A percentile compares a stretch with the other conserved stretches of the same genome.
Evolutionary conservation across 345 rosid species (phyloP).

Genomic region (Rhodamnia argentea): DNA sequence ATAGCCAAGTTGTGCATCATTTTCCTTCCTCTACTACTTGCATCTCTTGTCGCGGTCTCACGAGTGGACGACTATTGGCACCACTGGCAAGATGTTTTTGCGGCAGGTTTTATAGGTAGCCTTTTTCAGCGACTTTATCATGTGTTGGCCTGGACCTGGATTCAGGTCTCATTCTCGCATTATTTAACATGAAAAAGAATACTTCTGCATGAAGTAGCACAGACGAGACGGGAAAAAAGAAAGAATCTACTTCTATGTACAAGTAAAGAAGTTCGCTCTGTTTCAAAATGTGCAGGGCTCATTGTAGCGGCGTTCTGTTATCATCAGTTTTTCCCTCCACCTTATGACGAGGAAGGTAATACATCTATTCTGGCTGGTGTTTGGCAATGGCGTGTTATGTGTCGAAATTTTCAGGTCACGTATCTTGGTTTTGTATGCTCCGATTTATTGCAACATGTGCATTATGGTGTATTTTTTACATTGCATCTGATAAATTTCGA

Average conservation of each 20-base stretch:
- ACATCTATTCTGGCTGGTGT: not conserved
- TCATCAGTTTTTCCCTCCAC: constrained; percentile 10
- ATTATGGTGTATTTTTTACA: not conserved
- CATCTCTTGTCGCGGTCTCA: constrained; percentile 68
- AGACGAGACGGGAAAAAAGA: not conserved
- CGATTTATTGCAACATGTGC: not conserved
- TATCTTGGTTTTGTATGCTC: not conserved
- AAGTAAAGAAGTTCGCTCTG: not conserved
- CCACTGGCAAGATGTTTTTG: constrained; percentile 85
- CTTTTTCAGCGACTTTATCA: not conserved
- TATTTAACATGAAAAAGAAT: not conserved
- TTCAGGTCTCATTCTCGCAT: not conserved
- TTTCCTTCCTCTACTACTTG: constrained; percentile 50
- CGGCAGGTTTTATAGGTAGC: constrained; percentile 58
- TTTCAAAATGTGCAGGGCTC: not conserved
- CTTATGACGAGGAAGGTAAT: not conserved
- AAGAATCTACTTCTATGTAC: not conserved
- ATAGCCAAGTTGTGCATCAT: constrained; percentile 66
- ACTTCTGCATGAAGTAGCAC: not conserved
- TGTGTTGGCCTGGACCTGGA: not conserved
- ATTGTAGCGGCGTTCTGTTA: constrained; percentile 4
- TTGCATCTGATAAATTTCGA: not conserved
- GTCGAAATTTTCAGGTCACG: not conserved
- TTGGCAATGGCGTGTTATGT: not conserved
- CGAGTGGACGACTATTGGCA: constrained; percentile 90